Percentiles rank a stretch among this genome's conserved stretches.
Conservation (phyloP, 1,284 basidiomycete genomes). For the Lignosus rhinocerotis region DNA sequence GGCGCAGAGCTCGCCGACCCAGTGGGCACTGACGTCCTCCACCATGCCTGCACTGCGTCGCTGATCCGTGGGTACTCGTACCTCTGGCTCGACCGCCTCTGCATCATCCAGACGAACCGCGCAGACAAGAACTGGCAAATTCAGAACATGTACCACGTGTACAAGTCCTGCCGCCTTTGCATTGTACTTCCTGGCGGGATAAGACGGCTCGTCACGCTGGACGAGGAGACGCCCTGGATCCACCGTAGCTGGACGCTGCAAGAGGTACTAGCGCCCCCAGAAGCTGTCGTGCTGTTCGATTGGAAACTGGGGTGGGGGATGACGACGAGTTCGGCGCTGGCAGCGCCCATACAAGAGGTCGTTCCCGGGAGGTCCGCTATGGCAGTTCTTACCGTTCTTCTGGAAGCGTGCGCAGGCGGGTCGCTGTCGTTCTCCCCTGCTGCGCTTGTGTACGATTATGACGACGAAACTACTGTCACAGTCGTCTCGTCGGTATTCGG, state of each 20-base stretch:
- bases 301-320: conserved; percentile 11
- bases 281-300: conserved; percentile 6
- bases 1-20: conserved; percentile 18
- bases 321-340: conserved; percentile 10
- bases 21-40: conserved; percentile 9
- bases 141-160: conserved; percentile 14
- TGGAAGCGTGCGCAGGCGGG: conserved; percentile 3
- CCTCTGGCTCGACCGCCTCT: conserved; percentile 21
- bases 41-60: conserved; percentile 11
- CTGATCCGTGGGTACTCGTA: conserved; percentile 5
- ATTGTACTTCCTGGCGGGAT: conserved; percentile 18
- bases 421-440: neutral
- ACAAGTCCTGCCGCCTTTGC: conserved; percentile 11
- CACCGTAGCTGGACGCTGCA: conserved; percentile 18
- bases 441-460: neutral
- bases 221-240: conserved; percentile 20
- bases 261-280: conserved; percentile 10
- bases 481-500: conserved; percentile 6
- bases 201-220: conserved; percentile 7
- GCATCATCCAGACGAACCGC: conserved; percentile 12
- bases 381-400: neutral
- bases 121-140: conserved; percentile 21
- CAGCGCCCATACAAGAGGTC: neutral
- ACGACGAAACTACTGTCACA: neutral
- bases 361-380: neutral